Conservation (phyloP, 2,329 filamentous ascomycete genomes). For the Neopestalotiopsis sp. region DNA sequence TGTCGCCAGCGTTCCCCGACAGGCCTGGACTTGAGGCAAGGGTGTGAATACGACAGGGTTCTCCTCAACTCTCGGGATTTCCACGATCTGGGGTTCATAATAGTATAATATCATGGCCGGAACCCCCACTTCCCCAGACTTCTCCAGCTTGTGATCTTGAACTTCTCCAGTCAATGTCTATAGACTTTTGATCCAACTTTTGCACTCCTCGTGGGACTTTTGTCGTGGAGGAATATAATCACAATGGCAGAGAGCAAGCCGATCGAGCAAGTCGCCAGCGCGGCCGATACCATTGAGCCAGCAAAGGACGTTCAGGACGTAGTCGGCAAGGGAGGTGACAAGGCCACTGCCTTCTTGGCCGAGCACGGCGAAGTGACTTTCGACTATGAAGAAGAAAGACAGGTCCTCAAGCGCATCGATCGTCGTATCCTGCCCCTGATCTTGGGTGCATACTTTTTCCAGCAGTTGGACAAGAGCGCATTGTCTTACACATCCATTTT, state of each 20-base stretch:
- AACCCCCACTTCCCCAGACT: slow-evolving; percentile 3
- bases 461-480: slow-evolving; percentile 58
- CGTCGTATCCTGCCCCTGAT: slow-evolving; percentile 54
- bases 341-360: slow-evolving; percentile 50
- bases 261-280: background rate
- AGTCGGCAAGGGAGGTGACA: slow-evolving; percentile 35
- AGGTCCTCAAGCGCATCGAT: slow-evolving; percentile 52
- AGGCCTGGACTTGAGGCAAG: background rate
- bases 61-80: slow-evolving; percentile 2
- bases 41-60: slow-evolving; percentile 9
- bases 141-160: background rate
- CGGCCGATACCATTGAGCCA: slow-evolving; percentile 12
- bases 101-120: background rate
- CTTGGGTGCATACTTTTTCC: slow-evolving; percentile 62
- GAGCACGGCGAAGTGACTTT: slow-evolving; percentile 46
- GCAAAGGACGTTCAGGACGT: background rate
- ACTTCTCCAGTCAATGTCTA: background rate
- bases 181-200: background rate
- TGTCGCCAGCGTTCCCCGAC: background rate
- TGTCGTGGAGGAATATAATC: background rate
- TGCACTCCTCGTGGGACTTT: background rate
- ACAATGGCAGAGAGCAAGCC: slow-evolving; percentile 8
- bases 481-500: slow-evolving; percentile 54
- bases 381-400: slow-evolving; percentile 54
- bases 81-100: background rate